Percentiles rank a stretch among this genome's conserved stretches.
Conservation (phyloP, 2,329 filamentous ascomycete species). For the Karstenula rhodostoma region DNA sequence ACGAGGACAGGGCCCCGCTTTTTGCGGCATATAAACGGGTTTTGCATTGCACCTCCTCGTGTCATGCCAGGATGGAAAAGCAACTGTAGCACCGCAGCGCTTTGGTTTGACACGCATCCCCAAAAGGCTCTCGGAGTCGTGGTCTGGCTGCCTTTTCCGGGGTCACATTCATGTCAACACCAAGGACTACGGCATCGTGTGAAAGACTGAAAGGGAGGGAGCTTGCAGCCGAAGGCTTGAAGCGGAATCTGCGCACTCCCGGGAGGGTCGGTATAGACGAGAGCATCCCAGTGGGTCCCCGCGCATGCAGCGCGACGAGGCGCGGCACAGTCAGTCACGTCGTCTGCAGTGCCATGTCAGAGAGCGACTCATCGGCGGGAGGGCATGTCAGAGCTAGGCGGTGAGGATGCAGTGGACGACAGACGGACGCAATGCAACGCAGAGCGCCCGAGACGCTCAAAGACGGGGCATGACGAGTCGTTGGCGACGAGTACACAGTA, state of each 20-base stretch:
- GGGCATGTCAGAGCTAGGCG: slow-evolving; percentile 17
- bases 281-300: slow-evolving; percentile 5
- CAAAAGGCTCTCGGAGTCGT: slow-evolving; percentile 4
- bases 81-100: slow-evolving; percentile 18
- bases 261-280: slow-evolving; percentile 21
- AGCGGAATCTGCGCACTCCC: slow-evolving; percentile 25
- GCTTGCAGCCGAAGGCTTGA: slow-evolving; percentile 4
- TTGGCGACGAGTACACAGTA: slow-evolving; percentile 1
- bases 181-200: slow-evolving; percentile 15
- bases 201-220: slow-evolving; percentile 8
- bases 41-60: slow-evolving; percentile 30
- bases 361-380: slow-evolving; percentile 24
- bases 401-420: slow-evolving; percentile 6
- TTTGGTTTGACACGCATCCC: neutral
- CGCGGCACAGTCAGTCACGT: slow-evolving; percentile 8
- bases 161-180: slow-evolving; percentile 16
- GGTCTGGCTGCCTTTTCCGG: slow-evolving; percentile 20
- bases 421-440: neutral
- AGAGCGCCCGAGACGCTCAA: neutral
- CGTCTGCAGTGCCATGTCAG: slow-evolving; percentile 22
- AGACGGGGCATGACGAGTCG: neutral
- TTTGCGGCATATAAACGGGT: slow-evolving; percentile 18
- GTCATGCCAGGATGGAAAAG: slow-evolving; percentile 16
- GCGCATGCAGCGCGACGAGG: slow-evolving; percentile 14
- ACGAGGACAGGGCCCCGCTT: slow-evolving; percentile 14